phyloP scores from a whole-genome alignment of 2,329 filamentous ascomycete genomes.

The Cladosporium sphaerospermum region DNA sequence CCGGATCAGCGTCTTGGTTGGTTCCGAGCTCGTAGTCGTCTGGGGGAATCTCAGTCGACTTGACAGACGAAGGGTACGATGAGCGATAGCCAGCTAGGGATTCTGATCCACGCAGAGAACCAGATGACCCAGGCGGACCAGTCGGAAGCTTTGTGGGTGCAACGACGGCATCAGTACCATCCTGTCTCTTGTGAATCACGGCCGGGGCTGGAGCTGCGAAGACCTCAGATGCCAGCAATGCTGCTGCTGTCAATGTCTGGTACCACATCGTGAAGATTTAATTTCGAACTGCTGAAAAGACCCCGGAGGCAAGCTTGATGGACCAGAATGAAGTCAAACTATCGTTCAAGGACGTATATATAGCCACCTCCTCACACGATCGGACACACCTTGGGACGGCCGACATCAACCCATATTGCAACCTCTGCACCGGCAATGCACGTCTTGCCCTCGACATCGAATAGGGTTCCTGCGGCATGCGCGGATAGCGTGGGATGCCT shows the following conservation, averaged over 20 bases:
- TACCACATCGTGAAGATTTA: not conserved
- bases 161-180: constrained; percentile 1
- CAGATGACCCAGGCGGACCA: constrained; percentile 31
- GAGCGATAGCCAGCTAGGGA: constrained; percentile 27
- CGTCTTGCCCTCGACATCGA: not conserved
- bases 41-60: constrained; percentile 27
- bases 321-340: not conserved
- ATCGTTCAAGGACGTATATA: too few relatives aligned
- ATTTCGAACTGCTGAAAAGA: not conserved
- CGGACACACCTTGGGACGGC: too few relatives aligned
- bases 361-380: too few relatives aligned
- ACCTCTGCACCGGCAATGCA: too few relatives aligned
- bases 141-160: constrained; percentile 16
- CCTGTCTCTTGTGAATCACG: not conserved
- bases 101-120: constrained; percentile 30
- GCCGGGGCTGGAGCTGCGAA: constrained; percentile 6
- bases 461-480: not conserved
- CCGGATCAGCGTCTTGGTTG: constrained; percentile 32
- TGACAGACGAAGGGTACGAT: constrained; percentile 8
- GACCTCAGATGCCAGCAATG: not conserved
- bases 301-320: too few relatives aligned
- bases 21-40: constrained; percentile 32
- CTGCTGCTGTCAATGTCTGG: not conserved
- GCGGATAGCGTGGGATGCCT: not conserved
- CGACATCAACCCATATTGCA: too few relatives aligned